These are phyloP conservation scores for Priceomyces medius DNA, from an alignment of 805 yeast species.

Conservation along the genomic window DNA sequence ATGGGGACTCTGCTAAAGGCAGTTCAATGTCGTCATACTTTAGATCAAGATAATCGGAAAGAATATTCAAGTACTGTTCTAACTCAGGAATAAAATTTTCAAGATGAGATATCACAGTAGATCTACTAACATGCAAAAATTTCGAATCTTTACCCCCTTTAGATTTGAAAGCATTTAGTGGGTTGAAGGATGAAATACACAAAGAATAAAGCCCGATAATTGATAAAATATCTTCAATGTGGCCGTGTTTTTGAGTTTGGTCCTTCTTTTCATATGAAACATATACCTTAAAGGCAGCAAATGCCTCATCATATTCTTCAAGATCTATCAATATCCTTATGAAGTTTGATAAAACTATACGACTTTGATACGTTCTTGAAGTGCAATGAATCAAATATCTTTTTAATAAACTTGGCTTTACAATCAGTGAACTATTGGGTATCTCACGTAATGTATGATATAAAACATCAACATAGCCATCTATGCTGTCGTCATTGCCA, in stretches of 20 bases:
- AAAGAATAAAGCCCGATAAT: conserved; percentile 33
- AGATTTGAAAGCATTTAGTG: conserved; percentile 26
- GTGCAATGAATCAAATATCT: conserved; percentile 29
- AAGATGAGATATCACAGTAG: conserved; percentile 20
- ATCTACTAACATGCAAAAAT: conserved; percentile 26
- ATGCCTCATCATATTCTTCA: conserved; percentile 43
- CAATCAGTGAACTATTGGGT: conserved; percentile 17
- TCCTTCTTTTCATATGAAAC: conserved; percentile 32
- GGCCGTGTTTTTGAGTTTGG: conserved; percentile 29
- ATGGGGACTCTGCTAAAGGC: conserved; percentile 13
- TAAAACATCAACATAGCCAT: conserved; percentile 30
- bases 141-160: conserved; percentile 12
- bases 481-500: conserved; percentile 15
- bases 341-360: conserved; percentile 29
- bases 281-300: conserved; percentile 41
- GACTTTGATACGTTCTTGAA: conserved; percentile 38
- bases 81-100: conserved; percentile 18
- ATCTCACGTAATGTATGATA: conserved; percentile 27
- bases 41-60: conserved; percentile 24
- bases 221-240: conserved; percentile 29
- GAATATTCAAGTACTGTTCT: conserved; percentile 20
- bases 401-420: conserved; percentile 26
- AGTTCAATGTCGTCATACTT: conserved; percentile 22
- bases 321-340: conserved; percentile 32
- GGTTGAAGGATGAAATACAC: conserved; percentile 37